Evolutionary conservation across 2,329 filamentous ascomycete species (phyloP).

Genomic region (Podosphaera fusca): DNA sequence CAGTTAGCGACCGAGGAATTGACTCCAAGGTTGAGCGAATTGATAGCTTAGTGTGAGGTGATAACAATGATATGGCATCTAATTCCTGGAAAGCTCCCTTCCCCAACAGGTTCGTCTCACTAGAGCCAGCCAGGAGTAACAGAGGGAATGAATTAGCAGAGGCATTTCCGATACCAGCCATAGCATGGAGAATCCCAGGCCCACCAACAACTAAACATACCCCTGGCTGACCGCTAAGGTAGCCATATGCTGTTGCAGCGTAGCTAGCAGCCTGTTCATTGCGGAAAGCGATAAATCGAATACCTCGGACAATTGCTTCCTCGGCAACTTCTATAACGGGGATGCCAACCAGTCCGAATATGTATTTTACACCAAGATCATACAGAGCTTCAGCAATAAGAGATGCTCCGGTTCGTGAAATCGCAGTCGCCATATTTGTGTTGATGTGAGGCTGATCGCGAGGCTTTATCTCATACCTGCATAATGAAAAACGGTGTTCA

Average conservation of each 20-base stretch:
- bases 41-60: conserved; percentile 28
- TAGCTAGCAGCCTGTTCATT: conserved; percentile 36
- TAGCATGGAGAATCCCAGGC: conserved; percentile 32
- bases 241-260: conserved; percentile 34
- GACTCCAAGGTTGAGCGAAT: conserved; percentile 23
- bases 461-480: neutral
- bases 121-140: conserved; percentile 29
- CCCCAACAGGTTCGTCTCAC: conserved; percentile 25
- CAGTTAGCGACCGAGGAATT: conserved; percentile 23
- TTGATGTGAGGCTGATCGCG: neutral
- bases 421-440: neutral
- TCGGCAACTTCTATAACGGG: conserved; percentile 31
- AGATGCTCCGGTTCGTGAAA: conserved; percentile 8
- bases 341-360: conserved; percentile 14
- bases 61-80: conserved; percentile 28
- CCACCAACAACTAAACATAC: conserved; percentile 35
- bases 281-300: conserved; percentile 32
- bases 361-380: conserved; percentile 12
- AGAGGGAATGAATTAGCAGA: conserved; percentile 31
- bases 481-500: too few relatives aligned
- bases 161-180: conserved; percentile 30
- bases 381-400: conserved; percentile 12
- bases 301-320: conserved; percentile 30
- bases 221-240: conserved; percentile 30
- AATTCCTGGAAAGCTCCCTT: conserved; percentile 35